Conservation (phyloP, 2,329 filamentous ascomycete genomes). For the Periconia digitata region DNA sequence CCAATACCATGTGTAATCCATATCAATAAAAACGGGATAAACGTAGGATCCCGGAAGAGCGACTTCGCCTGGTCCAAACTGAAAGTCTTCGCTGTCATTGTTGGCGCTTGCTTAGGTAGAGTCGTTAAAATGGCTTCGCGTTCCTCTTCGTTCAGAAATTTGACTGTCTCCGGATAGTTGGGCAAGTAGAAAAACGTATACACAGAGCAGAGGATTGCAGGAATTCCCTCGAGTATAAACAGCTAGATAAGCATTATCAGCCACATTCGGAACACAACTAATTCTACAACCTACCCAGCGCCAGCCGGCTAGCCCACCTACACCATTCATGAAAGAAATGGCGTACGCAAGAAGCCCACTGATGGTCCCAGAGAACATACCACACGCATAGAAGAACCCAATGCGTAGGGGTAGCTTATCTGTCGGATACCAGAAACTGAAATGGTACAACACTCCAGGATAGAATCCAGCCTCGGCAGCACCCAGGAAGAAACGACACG, state of each 20-base stretch:
- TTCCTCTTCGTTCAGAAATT: constrained; percentile 20
- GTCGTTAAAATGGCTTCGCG: constrained; percentile 17
- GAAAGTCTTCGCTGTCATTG: constrained; percentile 26
- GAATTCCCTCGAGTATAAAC: constrained; percentile 26
- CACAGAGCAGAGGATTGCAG: constrained; percentile 15
- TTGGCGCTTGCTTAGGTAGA: constrained; percentile 22
- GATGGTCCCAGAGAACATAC: constrained; percentile 59
- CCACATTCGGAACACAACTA: background rate
- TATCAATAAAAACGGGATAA: constrained; percentile 26
- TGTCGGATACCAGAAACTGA: constrained; percentile 62
- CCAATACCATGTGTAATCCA: constrained; percentile 27
- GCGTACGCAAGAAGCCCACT: constrained; percentile 58
- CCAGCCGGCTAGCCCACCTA: constrained; percentile 44
- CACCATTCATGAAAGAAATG: constrained; percentile 62
- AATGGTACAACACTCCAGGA: constrained; percentile 50
- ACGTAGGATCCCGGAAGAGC: constrained; percentile 20
- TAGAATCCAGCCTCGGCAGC: constrained; percentile 32
- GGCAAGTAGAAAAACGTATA: constrained; percentile 23
- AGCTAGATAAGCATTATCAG: constrained; percentile 11
- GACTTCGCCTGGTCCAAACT: constrained; percentile 16
- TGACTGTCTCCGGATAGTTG: constrained; percentile 21
- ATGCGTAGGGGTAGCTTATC: constrained; percentile 58
- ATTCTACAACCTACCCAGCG: constrained; percentile 25
- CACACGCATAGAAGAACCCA: constrained; percentile 59
- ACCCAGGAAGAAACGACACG: constrained; percentile 45